Evolutionary conservation across 768 basidiomycete species (phyloP).

Genomic region (Cyclocybe aegerita): DNA sequence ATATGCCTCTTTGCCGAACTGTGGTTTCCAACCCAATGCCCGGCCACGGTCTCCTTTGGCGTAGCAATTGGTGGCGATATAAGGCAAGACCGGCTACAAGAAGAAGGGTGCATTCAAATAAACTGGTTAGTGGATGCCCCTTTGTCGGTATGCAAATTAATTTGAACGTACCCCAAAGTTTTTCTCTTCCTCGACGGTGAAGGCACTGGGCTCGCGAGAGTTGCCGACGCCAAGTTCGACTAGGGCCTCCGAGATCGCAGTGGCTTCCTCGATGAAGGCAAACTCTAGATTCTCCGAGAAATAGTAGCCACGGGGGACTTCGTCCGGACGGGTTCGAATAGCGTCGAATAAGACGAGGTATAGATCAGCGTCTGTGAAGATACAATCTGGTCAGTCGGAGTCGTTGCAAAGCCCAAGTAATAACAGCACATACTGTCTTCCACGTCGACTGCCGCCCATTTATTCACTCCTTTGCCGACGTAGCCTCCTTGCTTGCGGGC

Average conservation of each 20-base stretch:
- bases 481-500: conserved; percentile 19
- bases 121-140: too few relatives aligned
- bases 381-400: too few relatives aligned
- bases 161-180: conserved; percentile 2
- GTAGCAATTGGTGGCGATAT: not conserved
- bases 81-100: too few relatives aligned
- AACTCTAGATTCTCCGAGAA: conserved; percentile 13
- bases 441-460: conserved; percentile 20
- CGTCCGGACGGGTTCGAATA: conserved; percentile 1
- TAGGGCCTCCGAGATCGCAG: conserved; percentile 4
- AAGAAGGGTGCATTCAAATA: too few relatives aligned
- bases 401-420: not conserved
- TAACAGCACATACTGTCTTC: conserved; percentile 17
- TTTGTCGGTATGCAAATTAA: not conserved
- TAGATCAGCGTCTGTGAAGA: not conserved
- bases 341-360: conserved; percentile 10
- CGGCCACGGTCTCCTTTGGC: not conserved
- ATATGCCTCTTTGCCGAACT: not conserved
- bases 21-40: not conserved
- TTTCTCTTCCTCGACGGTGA: conserved; percentile 9
- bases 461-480: conserved; percentile 19
- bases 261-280: conserved; percentile 1
- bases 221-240: conserved; percentile 11
- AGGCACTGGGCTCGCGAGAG: conserved; percentile 2
- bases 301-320: conserved; percentile 9